phyloP scores from a whole-genome alignment of 768 basidiomycete genomes.

The Rhodocollybia butyracea region DNA sequence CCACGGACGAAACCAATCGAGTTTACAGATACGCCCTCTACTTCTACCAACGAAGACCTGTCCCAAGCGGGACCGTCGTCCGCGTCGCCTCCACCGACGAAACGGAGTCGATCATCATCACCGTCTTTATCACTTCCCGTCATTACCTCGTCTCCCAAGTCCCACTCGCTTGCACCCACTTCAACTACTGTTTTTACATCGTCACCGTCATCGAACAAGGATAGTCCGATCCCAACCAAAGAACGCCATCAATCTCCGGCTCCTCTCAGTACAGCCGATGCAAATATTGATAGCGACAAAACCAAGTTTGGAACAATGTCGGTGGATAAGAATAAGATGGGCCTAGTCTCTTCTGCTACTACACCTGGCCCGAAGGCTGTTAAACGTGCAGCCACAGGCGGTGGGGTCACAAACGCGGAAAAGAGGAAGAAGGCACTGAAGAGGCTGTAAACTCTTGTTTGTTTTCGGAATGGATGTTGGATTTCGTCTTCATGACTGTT shows the following conservation, averaged over 20 bases:
- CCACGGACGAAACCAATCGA: slow-evolving; percentile 71
- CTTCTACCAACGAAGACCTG: slow-evolving; percentile 9
- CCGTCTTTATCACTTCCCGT: slow-evolving; percentile 25
- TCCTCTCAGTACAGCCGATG: slow-evolving; percentile 68
- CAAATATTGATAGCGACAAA: slow-evolving; percentile 50
- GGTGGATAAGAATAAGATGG: slow-evolving; percentile 5
- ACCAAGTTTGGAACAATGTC: slow-evolving; percentile 29
- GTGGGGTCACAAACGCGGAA: slow-evolving; percentile 54
- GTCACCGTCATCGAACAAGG: slow-evolving; percentile 35
- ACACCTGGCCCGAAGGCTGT: slow-evolving; percentile 54
- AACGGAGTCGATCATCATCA: slow-evolving; percentile 22
- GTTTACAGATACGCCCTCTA: slow-evolving; percentile 53
- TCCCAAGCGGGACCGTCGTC: slow-evolving; percentile 8
- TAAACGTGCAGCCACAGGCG: slow-evolving; percentile 62
- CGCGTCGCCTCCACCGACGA: slow-evolving; percentile 25
- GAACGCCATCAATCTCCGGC: slow-evolving; percentile 68
- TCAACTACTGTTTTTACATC: slow-evolving; percentile 41
- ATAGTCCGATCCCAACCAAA: slow-evolving; percentile 32
- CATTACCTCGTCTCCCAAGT: slow-evolving; percentile 19
- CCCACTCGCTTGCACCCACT: slow-evolving; percentile 41
- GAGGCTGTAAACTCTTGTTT: slow-evolving; percentile 44
- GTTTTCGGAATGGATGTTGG: too few species aligned
- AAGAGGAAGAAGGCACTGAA: slow-evolving; percentile 90
- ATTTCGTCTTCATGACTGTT: too few species aligned
- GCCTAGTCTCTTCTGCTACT: slow-evolving; percentile 15